Evolutionary conservation across 2,329 filamentous ascomycete species (phyloP), one percentile per base, ranked within the genome.

Genomic region (Calonectria honghensis): DNA sequence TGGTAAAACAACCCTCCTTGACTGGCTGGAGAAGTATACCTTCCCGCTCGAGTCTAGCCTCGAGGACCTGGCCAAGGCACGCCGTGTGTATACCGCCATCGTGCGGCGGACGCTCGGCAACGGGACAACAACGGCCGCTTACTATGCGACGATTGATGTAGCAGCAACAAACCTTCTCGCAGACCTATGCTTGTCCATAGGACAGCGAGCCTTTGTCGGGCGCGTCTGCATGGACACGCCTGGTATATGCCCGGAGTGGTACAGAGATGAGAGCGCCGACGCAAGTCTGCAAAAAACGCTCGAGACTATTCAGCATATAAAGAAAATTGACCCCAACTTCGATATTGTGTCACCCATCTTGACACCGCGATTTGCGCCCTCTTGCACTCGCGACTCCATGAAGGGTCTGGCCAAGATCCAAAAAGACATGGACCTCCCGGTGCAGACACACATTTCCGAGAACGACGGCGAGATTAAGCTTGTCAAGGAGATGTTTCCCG

Each of bases 21-120:
- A 97, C 85, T 99, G 97, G 97, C 89, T 99, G 6, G 91, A 96
- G 80, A 97, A 90, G 20, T 98, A 99, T 87, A 99, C 97, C 0
- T 99, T 98, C 82, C 97, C 97, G 0, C 91, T 98, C 76, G 97
- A 99, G 85, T 89, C 93, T 1, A 96, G 94, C 13, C 92, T 98
- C 74, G 86, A 89, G 9, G 88, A 92, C 76, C 86, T 92, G 6
- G 77, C 86, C 70, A 92, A 91, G 81, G 95, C 96, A 1, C 88
- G 88, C 18, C 88, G 87, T 45, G 93, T 97, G 75, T 99, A 98
- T 86, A 90, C 90, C 31, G 93, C 94, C 73, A 94, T 95, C 77
- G 91, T 99, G 76, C 89, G 92, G 37, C 92, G 95, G 61, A 98
- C 96, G 0, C 91, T 99, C 14, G 91, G 95, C 29, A 93, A 98